A percentile compares a stretch with the other conserved stretches of the same genome.
These are phyloP conservation scores for Tetrahymena elliotti DNA, from an alignment of 73 alveolate species.

Conservation along the genomic window DNA sequence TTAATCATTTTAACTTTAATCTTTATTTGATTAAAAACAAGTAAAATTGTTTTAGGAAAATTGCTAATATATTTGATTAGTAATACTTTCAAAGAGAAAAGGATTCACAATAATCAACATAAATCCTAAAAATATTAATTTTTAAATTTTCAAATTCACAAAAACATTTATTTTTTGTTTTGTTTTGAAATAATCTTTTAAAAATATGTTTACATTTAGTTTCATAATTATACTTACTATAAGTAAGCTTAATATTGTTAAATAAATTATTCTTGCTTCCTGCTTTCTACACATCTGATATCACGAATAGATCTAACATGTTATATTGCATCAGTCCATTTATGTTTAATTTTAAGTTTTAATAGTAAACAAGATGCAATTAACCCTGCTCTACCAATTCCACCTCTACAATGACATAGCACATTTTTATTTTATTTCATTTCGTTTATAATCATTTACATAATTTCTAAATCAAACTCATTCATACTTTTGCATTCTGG, in stretches of 20 bases:
- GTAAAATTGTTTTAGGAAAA: no score
- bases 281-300: slow-evolving; percentile 55
- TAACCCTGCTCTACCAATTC: slow-evolving; percentile 70
- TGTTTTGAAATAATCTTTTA: no score
- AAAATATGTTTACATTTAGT: no score
- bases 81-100: no score
- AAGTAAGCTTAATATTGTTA: background rate
- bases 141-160: no score
- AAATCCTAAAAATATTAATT: no score
- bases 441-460: slow-evolving; percentile 16
- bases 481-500: slow-evolving; percentile 30
- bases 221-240: background rate
- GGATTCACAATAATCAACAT: no score
- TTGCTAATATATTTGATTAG: no score
- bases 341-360: background rate
- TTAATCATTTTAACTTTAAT: no score
- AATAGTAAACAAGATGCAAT: slow-evolving; percentile 46
- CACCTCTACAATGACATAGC: slow-evolving; percentile 66
- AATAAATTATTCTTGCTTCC: slow-evolving; percentile 48
- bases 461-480: slow-evolving; percentile 2
- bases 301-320: slow-evolving; percentile 43
- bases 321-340: slow-evolving; percentile 3
- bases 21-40: no score
- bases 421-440: slow-evolving; percentile 14
- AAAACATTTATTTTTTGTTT: no score